phyloP scores from a whole-genome alignment of 2,329 filamentous ascomycete genomes.

The Colletotrichum magnum region DNA sequence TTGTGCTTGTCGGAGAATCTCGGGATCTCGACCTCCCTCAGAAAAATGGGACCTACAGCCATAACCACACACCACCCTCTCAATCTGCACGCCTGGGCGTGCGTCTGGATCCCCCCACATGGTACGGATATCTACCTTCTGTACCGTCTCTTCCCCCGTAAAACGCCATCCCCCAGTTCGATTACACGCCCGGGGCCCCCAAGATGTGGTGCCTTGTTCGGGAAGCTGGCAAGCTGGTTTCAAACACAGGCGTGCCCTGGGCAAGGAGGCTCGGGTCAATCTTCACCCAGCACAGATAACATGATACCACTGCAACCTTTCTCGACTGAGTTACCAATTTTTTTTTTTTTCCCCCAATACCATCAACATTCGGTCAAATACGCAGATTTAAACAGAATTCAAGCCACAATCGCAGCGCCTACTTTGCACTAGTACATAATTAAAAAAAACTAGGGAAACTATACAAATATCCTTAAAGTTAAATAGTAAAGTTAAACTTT shows the following conservation, averaged over 20 bases:
- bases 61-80: constrained; percentile 25
- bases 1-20: constrained; percentile 38
- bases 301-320: constrained; percentile 17
- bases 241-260: constrained; percentile 35
- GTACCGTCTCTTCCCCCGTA: constrained; percentile 23
- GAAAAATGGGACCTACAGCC: constrained; percentile 24
- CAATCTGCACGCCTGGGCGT: constrained; percentile 28
- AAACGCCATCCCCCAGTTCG: constrained; percentile 25
- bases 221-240: constrained; percentile 39
- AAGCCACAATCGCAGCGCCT: too few species aligned
- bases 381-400: too few species aligned
- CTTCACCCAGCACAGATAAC: constrained; percentile 34
- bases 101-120: constrained; percentile 31
- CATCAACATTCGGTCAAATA: too few species aligned
- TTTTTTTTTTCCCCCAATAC: too few species aligned
- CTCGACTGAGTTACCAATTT: too few species aligned
- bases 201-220: constrained; percentile 28
- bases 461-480: too few species aligned
- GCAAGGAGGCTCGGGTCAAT: constrained; percentile 33
- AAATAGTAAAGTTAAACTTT: too few species aligned
- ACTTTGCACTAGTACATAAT: too few species aligned
- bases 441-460: too few species aligned
- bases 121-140: constrained; percentile 15
- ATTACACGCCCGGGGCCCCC: constrained; percentile 12
- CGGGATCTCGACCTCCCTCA: constrained; percentile 35